These are phyloP conservation scores for Tylopilus sp. DNA, from an alignment of 1,284 basidiomycete genomes.

Conservation along the genomic window DNA sequence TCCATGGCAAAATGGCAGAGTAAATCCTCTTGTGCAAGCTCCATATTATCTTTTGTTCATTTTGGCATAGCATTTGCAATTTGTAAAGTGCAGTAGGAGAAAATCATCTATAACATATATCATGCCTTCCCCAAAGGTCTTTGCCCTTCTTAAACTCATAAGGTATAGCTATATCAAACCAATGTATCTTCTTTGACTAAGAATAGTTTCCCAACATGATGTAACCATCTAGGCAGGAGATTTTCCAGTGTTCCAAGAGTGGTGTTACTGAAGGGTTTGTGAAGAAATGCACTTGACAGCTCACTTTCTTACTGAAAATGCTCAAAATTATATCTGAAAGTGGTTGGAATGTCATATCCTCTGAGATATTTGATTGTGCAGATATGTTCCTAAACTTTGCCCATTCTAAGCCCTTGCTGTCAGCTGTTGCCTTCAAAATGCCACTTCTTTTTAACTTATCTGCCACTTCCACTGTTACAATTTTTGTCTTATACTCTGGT, in stretches of 20 bases:
- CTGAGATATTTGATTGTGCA: no score
- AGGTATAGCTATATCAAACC: slow-evolving; percentile 9
- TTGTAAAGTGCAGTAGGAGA: not conserved
- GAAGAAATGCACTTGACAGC: not conserved
- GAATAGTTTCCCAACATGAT: not conserved
- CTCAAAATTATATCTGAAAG: not conserved
- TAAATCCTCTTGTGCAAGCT: slow-evolving; percentile 10
- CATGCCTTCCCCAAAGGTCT: not conserved
- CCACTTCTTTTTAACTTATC: no score
- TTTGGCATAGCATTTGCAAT: not conserved
- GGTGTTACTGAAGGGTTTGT: not conserved
- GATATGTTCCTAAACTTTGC: no score
- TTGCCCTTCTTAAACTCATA: slow-evolving; percentile 9
- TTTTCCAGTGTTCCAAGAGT: slow-evolving; percentile 3
- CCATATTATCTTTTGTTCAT: slow-evolving; percentile 16
- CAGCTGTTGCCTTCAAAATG: no score
- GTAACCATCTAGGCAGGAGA: slow-evolving; percentile 4
- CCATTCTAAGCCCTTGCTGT: no score
- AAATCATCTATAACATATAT: not conserved
- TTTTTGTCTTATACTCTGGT: no score
- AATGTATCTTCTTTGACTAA: not conserved
- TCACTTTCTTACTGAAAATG: not conserved
- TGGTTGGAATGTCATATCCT: not conserved
- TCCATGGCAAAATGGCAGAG: slow-evolving; percentile 6
- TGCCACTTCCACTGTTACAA: no score